Conservation (phyloP, 2,329 filamentous ascomycete genomes). For the Diaporthe humulicola region DNA sequence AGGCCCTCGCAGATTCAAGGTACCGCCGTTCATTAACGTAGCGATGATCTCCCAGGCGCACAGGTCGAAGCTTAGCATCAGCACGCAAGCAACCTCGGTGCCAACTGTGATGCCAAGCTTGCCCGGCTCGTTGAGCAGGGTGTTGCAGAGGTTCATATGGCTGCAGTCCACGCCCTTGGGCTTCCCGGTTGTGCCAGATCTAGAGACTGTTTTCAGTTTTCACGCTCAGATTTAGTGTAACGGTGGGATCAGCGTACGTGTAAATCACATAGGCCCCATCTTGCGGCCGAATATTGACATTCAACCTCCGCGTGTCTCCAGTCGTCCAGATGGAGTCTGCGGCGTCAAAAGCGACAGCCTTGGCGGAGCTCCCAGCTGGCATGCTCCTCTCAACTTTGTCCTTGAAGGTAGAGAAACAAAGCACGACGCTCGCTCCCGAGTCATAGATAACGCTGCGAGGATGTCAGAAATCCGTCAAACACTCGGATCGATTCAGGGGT, state of each 20-base stretch:
- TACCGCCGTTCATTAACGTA: constrained; percentile 69
- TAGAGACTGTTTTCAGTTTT: background rate
- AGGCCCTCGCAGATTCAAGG: constrained; percentile 64
- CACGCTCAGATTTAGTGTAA: no score
- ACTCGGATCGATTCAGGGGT: constrained; percentile 38
- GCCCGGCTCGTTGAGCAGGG: constrained; percentile 64
- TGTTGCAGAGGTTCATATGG: constrained; percentile 67
- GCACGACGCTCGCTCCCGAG: constrained; percentile 24
- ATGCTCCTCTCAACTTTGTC: constrained; percentile 33
- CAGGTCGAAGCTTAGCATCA: constrained; percentile 74
- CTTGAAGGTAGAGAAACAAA: constrained; percentile 16
- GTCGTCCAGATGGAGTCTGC: constrained; percentile 30
- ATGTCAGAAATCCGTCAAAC: constrained; percentile 44
- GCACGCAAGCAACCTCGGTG: constrained; percentile 65
- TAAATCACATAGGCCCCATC: constrained; percentile 64
- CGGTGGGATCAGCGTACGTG: constrained; percentile 48
- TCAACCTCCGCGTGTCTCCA: constrained; percentile 38
- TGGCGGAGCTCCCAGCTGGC: constrained; percentile 14
- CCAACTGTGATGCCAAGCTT: constrained; percentile 64
- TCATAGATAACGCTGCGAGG: constrained; percentile 28
- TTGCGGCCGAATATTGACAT: constrained; percentile 50
- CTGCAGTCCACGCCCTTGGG: constrained; percentile 72
- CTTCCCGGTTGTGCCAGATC: constrained; percentile 67
- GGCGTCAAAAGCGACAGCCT: constrained; percentile 29
- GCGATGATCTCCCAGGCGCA: constrained; percentile 73